Percentiles rank a stretch among this genome's conserved stretches.
phyloP scores from a whole-genome alignment of 139 green algal genomes.

The Tetraselmis chui region DNA sequence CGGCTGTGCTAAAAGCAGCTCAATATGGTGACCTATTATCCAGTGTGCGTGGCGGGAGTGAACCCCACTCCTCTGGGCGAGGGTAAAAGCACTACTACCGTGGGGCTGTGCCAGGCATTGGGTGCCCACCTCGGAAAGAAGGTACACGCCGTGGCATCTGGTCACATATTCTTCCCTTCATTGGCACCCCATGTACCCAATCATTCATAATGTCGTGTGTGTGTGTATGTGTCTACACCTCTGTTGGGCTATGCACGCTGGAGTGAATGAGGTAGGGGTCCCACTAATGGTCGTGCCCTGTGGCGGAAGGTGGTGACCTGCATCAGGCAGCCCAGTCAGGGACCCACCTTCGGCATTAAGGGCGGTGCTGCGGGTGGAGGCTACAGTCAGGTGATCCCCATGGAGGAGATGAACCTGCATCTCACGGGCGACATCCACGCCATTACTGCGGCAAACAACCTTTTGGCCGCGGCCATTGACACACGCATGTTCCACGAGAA shows the following conservation, averaged over 20 bases:
- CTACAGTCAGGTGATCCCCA: conserved; percentile 92
- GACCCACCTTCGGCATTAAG: conserved; percentile 98
- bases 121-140: conserved; percentile 78
- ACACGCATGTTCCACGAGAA: conserved; percentile 94
- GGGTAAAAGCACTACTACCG: conserved; percentile 96
- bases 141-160: conserved; percentile 19
- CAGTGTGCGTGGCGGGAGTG: conserved; percentile 93
- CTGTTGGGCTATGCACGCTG: too few species aligned
- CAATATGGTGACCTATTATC: conserved; percentile 1
- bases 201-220: too few species aligned
- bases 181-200: too few species aligned
- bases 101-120: conserved; percentile 94
- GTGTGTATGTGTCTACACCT: too few species aligned
- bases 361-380: conserved; percentile 93
- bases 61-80: conserved; percentile 93
- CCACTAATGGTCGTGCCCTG: too few species aligned
- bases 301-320: conserved; percentile 84
- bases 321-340: conserved; percentile 92
- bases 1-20: too few species aligned
- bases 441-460: conserved; percentile 96
- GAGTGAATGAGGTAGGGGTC: too few species aligned
- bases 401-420: conserved; percentile 87
- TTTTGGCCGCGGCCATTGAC: conserved; percentile 93
- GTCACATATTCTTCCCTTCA: too few species aligned
- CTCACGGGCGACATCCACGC: conserved; percentile 96